Base-by-base conservation (phyloP, 2,329 filamentous ascomycete species). In the Periconia sp. region DNA sequence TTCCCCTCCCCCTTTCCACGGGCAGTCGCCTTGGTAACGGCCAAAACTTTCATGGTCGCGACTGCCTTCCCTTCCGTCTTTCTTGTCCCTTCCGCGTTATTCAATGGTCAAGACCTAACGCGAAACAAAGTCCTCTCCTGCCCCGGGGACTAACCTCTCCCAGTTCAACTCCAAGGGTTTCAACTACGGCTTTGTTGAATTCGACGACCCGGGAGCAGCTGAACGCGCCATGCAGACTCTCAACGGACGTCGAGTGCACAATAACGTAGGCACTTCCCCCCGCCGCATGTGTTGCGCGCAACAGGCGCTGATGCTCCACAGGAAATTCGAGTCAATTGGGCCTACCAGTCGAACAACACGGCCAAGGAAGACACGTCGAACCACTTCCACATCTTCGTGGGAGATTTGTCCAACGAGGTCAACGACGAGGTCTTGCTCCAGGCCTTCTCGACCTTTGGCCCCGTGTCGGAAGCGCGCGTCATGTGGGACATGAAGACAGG, bases 401-500 rank as follows among this genome's bases (percentile, higher is more conserved):
- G 94, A 49, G 94, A 99, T 68, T 76, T 99, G 43, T 96, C 92
- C 61, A 99, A 99, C 66, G 94, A 99, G 72, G 94, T 99, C 70
- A 99, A 99, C 62, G 94, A 99, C 61, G 94, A 99, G 66, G 84
- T 96, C 38, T 81, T 99, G 16, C 79, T 88, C 12, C 92, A 96
- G 73, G 94, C 94, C 10, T 99, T 99, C 74, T 95, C 90, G 34
- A 90, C 90, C 31, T 99, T 97, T 70, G 94, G 94, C 28, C 89
- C 86, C 10, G 92, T 99, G 35, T 99, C 94, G 3, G 94, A 99
- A 73, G 94, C 94, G 47, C 91, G 94, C 63, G 94, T 99, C 54
- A 99, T 99, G 94, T 99, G 94, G 94, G 94, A 99, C 72, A 99
- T 99, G 94, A 99, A 99, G 82, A 99, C 94, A 24, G 94, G 94